phyloP scores from a whole-genome alignment of 257 asterid species.

The Solanum habrochaites region DNA sequence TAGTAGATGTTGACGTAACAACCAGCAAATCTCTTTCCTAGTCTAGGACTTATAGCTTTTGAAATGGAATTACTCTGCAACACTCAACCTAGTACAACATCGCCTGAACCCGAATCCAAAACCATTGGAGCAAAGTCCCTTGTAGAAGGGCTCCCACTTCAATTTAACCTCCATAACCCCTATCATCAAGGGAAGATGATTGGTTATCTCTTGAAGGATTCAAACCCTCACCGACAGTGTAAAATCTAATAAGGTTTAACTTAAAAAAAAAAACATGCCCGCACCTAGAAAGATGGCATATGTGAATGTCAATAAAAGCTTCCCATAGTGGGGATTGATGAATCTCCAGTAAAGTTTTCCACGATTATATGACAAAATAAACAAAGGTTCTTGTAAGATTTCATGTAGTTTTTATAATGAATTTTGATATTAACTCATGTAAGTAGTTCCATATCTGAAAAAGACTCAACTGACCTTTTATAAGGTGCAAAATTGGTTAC shows the following conservation, averaged over 20 bases:
- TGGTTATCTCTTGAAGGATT: neutral
- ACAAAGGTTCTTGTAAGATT: neutral
- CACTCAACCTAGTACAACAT: neutral
- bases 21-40: neutral
- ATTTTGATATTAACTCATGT: neutral
- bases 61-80: neutral
- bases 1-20: neutral
- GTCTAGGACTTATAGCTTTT: neutral
- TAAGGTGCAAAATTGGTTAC: constrained; percentile 28
- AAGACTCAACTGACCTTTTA: constrained; percentile 42
- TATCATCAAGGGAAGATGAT: neutral
- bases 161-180: neutral
- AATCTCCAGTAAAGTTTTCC: neutral
- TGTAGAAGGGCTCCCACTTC: neutral
- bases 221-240: neutral
- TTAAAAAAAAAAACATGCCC: too few relatives aligned
- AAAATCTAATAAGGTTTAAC: neutral
- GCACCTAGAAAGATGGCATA: neutral
- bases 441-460: neutral
- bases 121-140: neutral
- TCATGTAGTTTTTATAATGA: neutral
- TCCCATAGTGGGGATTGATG: neutral
- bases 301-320: neutral
- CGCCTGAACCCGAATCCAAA: neutral
- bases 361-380: neutral